Percentiles rank a stretch among this genome's conserved stretches.
phyloP scores from a whole-genome alignment of 345 rosid species.

The Dovyalis caffra region DNA sequence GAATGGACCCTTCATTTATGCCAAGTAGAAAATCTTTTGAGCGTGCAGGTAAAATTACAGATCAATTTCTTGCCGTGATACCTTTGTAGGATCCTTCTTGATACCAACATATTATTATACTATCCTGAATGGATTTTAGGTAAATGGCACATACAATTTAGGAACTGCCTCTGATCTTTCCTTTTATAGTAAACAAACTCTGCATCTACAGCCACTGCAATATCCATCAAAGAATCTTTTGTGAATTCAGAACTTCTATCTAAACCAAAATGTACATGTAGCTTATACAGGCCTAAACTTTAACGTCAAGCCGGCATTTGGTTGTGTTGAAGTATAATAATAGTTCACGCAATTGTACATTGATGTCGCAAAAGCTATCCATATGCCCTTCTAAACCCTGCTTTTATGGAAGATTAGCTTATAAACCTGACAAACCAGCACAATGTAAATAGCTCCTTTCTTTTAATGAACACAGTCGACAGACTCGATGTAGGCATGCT shows the following conservation, averaged over 20 bases:
- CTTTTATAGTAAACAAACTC: background rate
- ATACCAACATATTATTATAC: too few relatives aligned
- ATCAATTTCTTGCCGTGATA: background rate
- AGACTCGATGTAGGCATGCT: background rate
- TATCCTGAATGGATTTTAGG: background rate
- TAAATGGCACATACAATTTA: background rate
- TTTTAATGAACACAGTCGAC: background rate
- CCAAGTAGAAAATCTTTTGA: constrained; percentile 95
- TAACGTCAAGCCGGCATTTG: background rate
- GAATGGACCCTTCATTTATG: constrained; percentile 95
- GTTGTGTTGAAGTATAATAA: background rate
- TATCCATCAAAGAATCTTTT: background rate
- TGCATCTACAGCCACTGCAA: background rate
- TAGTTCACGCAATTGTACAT: background rate
- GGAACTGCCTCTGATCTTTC: background rate
- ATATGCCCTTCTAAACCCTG: background rate
- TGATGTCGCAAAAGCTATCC: background rate
- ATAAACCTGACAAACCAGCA: too few relatives aligned
- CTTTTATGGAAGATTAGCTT: too few relatives aligned
- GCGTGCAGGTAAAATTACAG: constrained; percentile 66
- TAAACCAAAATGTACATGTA: background rate
- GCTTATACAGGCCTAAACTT: background rate
- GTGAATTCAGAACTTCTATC: background rate
- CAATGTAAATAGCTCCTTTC: too few relatives aligned
- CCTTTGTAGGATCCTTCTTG: background rate